A percentile compares a stretch with the other conserved stretches of the same genome.
Evolutionary conservation across 306 rosid species (phyloP).

Genomic region (Fagus sylvatica): DNA sequence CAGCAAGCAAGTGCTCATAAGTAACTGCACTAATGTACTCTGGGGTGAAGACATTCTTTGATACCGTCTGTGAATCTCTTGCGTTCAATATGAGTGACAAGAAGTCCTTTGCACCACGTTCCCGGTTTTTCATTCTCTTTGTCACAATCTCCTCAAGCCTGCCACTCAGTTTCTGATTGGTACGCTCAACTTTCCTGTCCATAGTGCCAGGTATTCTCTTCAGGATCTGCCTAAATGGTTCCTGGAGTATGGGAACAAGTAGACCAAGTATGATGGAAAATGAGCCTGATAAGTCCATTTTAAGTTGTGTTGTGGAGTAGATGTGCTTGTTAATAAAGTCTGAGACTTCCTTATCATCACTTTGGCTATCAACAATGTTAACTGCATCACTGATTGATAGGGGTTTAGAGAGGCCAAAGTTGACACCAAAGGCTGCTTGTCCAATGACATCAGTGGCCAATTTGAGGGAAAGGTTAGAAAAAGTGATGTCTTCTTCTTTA

Average conservation of each 20-base stretch:
- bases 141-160: slow-evolving; percentile 72
- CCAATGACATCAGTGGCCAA: slow-evolving; percentile 84
- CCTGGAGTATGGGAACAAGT: slow-evolving; percentile 75
- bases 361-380: slow-evolving; percentile 7
- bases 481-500: slow-evolving; percentile 45
- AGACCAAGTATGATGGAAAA: slow-evolving; percentile 86
- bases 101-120: slow-evolving; percentile 65
- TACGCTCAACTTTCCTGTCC: slow-evolving; percentile 83
- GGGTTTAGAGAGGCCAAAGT: slow-evolving; percentile 69
- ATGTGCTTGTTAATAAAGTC: slow-evolving; percentile 81
- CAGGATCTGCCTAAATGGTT: slow-evolving; percentile 76
- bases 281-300: slow-evolving; percentile 92
- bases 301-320: slow-evolving; percentile 81
- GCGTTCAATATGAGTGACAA: slow-evolving; percentile 74
- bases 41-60: slow-evolving; percentile 56
- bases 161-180: slow-evolving; percentile 49
- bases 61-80: slow-evolving; percentile 53
- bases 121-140: slow-evolving; percentile 54
- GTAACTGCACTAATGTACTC: slow-evolving; percentile 83
- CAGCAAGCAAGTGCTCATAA: slow-evolving; percentile 90
- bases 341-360: slow-evolving; percentile 45
- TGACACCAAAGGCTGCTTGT: slow-evolving; percentile 89
- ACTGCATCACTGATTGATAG: slow-evolving; percentile 35
- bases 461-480: slow-evolving; percentile 71
- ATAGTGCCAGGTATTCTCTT: slow-evolving; percentile 88